Conservation (phyloP, 192 early-diverging fungal species). For the Coemansia sp. region DNA sequence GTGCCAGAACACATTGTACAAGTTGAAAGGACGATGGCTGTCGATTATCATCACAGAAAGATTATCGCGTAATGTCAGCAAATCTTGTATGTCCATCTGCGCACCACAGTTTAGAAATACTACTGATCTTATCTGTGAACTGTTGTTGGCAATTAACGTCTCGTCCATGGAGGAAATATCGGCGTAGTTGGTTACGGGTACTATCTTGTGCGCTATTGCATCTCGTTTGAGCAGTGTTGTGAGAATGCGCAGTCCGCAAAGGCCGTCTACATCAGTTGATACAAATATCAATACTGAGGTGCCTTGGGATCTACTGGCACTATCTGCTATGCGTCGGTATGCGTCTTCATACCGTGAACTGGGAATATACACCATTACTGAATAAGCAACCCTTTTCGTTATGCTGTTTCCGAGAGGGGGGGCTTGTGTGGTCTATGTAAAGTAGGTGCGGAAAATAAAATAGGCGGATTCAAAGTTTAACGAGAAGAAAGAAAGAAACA, state of each 20-base stretch:
- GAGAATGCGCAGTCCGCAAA: constrained; percentile 80
- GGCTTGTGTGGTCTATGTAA: not conserved
- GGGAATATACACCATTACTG: constrained; percentile 59
- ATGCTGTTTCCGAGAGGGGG: too few species aligned
- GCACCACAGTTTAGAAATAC: constrained; percentile 89
- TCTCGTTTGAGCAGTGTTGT: constrained; percentile 77
- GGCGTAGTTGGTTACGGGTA: constrained; percentile 71
- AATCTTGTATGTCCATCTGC: constrained; percentile 67
- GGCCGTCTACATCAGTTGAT: constrained; percentile 72
- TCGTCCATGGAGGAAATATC: constrained; percentile 60
- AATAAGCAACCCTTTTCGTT: too few species aligned
- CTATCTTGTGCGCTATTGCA: constrained; percentile 75
- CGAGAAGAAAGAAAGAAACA: constrained; percentile 5
- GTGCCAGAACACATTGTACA: constrained; percentile 76
- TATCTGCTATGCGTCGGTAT: constrained; percentile 53
- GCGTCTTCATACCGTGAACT: constrained; percentile 55
- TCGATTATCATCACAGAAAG: constrained; percentile 81
- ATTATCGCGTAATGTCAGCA: constrained; percentile 56
- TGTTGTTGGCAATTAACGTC: constrained; percentile 52
- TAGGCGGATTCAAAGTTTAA: not conserved
- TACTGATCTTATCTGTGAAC: constrained; percentile 64
- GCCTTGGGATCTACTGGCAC: constrained; percentile 11
- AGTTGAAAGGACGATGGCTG: constrained; percentile 83
- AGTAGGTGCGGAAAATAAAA: not conserved
- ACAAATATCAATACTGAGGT: constrained; percentile 71